Evolutionary conservation across 139 green algal species (phyloP).

Genomic region (Yamagishiella unicocca): DNA sequence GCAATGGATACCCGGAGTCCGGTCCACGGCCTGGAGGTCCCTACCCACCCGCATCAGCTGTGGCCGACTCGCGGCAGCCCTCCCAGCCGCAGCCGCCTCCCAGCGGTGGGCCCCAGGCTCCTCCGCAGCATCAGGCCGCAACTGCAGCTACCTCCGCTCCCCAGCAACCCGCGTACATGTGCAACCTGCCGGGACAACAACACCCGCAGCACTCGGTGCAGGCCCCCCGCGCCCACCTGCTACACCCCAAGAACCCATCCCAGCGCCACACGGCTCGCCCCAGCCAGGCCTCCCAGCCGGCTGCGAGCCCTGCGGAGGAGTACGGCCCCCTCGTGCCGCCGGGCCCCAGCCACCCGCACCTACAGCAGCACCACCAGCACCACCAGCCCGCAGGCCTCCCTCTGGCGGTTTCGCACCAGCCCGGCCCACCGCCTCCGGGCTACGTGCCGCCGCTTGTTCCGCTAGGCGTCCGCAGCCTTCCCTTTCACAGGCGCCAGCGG

Average conservation of each 20-base stretch:
- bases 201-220: not conserved
- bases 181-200: too few relatives aligned
- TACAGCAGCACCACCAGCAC: constrained; percentile 2
- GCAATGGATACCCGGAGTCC: too few relatives aligned
- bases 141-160: not conserved
- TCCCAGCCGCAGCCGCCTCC: too few relatives aligned
- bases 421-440: not conserved
- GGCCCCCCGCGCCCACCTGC: not conserved
- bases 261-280: not conserved
- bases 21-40: too few relatives aligned
- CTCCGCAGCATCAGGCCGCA: not conserved
- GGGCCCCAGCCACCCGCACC: not conserved
- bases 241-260: not conserved
- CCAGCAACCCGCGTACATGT: too few relatives aligned
- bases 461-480: not conserved
- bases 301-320: not conserved
- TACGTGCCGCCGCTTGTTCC: not conserved
- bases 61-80: not conserved
- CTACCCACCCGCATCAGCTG: too few relatives aligned
- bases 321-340: not conserved
- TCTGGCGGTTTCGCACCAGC: too few relatives aligned
- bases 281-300: not conserved
- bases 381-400: not conserved
- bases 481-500: not conserved
- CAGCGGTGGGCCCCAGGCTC: too few relatives aligned